Evolutionary conservation across 2,329 filamentous ascomycete genomes (phyloP).

Genomic region (Penicillium sp.): DNA sequence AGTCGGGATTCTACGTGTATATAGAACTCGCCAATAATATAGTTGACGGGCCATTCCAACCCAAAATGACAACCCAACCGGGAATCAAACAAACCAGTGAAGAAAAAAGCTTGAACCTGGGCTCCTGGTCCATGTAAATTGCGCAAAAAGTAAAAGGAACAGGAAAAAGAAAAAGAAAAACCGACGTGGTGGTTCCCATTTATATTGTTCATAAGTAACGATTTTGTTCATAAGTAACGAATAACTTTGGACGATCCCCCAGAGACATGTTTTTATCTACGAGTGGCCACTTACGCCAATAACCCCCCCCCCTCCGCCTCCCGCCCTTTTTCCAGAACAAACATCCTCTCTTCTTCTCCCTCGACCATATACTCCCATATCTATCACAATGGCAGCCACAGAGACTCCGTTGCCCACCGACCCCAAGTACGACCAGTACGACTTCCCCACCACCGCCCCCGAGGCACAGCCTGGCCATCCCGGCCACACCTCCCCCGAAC

Average conservation of each 20-base stretch:
- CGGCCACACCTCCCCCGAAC: slow-evolving; percentile 78
- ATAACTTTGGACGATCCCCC: background rate
- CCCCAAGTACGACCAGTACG: slow-evolving; percentile 94
- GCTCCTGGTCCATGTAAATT: background rate
- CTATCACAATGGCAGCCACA: slow-evolving; percentile 32
- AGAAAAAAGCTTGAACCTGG: background rate
- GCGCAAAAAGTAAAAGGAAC: background rate
- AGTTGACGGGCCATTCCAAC: background rate
- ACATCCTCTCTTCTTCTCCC: slow-evolving; percentile 6
- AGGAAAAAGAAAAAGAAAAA: background rate
- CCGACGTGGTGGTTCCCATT: background rate
- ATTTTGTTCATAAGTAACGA: background rate
- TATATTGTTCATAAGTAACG: background rate
- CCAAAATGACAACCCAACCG: background rate
- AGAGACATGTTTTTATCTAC: background rate
- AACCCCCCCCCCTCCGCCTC: slow-evolving; percentile 20
- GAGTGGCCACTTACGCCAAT: slow-evolving; percentile 27
- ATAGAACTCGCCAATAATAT: background rate
- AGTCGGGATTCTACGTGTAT: background rate
- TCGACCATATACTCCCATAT: slow-evolving; percentile 10
- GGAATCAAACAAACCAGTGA: background rate
- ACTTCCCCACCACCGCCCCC: slow-evolving; percentile 79
- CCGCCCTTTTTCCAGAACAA: slow-evolving; percentile 18
- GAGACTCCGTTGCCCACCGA: slow-evolving; percentile 56
- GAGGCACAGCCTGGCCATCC: slow-evolving; percentile 73